phyloP scores from a whole-genome alignment of 1,139 yeast species.

The Yamadazyma taylorii region DNA sequence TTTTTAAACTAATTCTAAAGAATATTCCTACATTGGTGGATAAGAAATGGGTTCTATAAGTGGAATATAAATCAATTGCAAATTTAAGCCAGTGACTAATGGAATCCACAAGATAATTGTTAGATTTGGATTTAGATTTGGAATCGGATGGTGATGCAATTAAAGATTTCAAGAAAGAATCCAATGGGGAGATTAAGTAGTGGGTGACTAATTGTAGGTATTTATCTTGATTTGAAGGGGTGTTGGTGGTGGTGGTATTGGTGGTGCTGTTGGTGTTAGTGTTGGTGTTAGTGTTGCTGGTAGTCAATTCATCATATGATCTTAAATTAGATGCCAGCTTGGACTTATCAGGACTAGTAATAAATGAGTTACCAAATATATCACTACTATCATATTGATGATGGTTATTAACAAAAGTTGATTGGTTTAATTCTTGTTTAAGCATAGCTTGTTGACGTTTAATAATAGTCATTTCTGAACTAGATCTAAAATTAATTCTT shows the following conservation, averaged over 20 bases:
- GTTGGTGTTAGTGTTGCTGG: no score
- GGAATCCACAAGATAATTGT: constrained; percentile 5
- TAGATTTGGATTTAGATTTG: constrained; percentile 3
- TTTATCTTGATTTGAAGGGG: constrained; percentile 5
- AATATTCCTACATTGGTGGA: constrained; percentile 42
- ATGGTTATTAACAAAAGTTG: no score
- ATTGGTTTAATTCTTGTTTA: constrained; percentile 16
- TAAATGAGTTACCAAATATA: constrained; percentile 36
- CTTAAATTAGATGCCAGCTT: constrained; percentile 5
- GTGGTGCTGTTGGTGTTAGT: constrained; percentile 5
- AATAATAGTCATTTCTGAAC: constrained; percentile 33
- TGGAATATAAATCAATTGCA: constrained; percentile 8
- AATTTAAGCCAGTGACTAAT: constrained; percentile 10
- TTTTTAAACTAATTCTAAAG: constrained; percentile 46
- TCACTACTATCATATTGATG: constrained; percentile 17
- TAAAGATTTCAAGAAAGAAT: constrained; percentile 4
- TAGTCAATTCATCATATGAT: constrained; percentile 14
- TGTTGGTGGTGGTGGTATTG: constrained; percentile 4
- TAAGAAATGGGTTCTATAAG: constrained; percentile 21
- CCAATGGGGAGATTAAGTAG: constrained; percentile 8
- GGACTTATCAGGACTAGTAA: constrained; percentile 11
- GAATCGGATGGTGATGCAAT: constrained; percentile 3
- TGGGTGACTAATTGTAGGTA: constrained; percentile 8
- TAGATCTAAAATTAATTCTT: constrained; percentile 38
- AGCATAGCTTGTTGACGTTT: constrained; percentile 19